phyloP scores from a whole-genome alignment of 805 yeast genomes.

The Candida parachauliodes region DNA sequence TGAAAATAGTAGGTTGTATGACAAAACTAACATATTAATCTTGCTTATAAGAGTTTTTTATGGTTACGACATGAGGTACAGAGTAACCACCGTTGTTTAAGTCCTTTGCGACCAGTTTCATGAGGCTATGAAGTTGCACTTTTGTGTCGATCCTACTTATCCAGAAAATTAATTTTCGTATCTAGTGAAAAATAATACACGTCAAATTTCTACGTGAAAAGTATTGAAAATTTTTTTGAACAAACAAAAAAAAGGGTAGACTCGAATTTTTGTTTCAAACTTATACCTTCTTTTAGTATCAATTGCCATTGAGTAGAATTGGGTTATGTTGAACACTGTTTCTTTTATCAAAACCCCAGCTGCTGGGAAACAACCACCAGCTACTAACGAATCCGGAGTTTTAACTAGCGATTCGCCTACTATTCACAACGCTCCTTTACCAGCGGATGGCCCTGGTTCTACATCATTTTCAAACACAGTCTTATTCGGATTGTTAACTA shows the following conservation, averaged over 20 bases:
- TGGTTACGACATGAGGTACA: too few species aligned
- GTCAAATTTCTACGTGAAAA: conserved; percentile 1
- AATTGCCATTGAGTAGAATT: conserved; percentile 1
- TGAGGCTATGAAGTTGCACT: too few species aligned
- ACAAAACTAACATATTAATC: too few species aligned
- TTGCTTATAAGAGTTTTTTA: too few species aligned
- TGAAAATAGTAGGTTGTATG: too few species aligned
- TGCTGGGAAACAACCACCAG: conserved; percentile 24
- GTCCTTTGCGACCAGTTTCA: too few species aligned
- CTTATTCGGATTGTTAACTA: conserved; percentile 45
- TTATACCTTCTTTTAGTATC: not conserved
- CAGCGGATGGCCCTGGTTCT: conserved; percentile 90
- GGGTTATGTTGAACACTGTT: conserved; percentile 36
- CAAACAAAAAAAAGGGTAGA: not conserved
- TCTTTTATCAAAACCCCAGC: conserved; percentile 54
- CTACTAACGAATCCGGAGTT: conserved; percentile 32
- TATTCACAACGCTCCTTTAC: conserved; percentile 80
- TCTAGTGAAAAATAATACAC: conserved; percentile 3
- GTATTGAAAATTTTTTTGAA: conserved; percentile 1
- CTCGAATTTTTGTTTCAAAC: not conserved
- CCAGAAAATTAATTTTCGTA: too few species aligned
- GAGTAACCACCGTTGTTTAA: too few species aligned
- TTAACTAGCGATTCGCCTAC: conserved; percentile 52
- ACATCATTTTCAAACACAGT: conserved; percentile 66
- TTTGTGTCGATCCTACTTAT: too few species aligned